A percentile compares a stretch with the other conserved stretches of the same genome.
phyloP scores from a whole-genome alignment of 306 rosid genomes.

The Lathyrus oleraceus region DNA sequence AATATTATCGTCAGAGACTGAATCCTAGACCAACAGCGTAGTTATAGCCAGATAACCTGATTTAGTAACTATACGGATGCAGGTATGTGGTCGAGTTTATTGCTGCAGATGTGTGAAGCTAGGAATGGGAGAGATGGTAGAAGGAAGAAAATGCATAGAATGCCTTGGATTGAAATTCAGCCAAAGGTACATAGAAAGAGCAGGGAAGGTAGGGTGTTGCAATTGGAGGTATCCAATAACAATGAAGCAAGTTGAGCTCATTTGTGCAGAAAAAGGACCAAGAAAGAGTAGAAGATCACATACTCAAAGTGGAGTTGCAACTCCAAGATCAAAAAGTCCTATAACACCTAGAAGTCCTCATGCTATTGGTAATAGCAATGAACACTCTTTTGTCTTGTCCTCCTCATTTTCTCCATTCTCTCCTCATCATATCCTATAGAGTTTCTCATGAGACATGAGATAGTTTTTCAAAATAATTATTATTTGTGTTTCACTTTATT shows the following conservation, averaged over 20 bases:
- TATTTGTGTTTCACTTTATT: constrained; percentile 14
- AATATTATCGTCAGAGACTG: no score
- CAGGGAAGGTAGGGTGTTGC: constrained; percentile 40
- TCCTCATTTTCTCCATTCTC: constrained; percentile 31
- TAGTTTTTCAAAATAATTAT: not conserved
- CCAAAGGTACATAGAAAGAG: constrained; percentile 56
- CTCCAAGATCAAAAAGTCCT: constrained; percentile 27
- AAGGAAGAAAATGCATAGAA: constrained; percentile 81
- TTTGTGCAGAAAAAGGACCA: constrained; percentile 40
- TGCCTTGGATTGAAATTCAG: constrained; percentile 85
- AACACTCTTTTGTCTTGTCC: constrained; percentile 35
- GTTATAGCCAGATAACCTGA: not conserved
- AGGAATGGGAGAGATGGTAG: constrained; percentile 89
- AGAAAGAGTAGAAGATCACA: constrained; percentile 25
- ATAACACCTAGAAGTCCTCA: constrained; percentile 15
- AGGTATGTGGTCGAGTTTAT: constrained; percentile 87
- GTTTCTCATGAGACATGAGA: constrained; percentile 2
- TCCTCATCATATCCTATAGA: constrained; percentile 19
- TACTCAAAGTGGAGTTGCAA: constrained; percentile 19
- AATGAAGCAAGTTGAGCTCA: constrained; percentile 30
- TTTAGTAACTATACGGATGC: constrained; percentile 5
- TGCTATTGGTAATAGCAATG: constrained; percentile 17
- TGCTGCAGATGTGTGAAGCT: constrained; percentile 65
- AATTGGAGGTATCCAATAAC: constrained; percentile 35
- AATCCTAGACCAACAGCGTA: no score